phyloP scores from a whole-genome alignment of 192 early-diverging fungal genomes.

The Glomus cerebriforme region DNA sequence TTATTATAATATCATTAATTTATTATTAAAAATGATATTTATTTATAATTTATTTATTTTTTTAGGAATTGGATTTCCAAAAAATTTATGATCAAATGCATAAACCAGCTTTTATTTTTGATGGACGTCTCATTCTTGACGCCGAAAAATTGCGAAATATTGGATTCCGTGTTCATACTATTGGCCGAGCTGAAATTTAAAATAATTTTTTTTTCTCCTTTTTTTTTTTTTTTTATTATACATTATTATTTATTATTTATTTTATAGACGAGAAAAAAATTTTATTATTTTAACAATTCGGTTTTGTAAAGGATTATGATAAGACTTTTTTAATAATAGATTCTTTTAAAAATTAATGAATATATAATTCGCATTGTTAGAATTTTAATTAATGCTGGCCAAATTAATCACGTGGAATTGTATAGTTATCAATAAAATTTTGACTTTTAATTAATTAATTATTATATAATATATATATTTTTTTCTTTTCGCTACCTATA shows the following conservation, averaged over 20 bases:
- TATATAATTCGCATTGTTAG: too few species aligned
- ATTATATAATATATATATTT: not conserved
- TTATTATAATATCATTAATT: not conserved
- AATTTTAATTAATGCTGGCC: too few species aligned
- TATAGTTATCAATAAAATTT: too few species aligned
- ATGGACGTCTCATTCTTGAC: conserved; percentile 84
- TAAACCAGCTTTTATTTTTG: conserved; percentile 88
- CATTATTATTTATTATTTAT: too few species aligned
- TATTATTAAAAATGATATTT: not conserved
- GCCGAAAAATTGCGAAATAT: conserved; percentile 62
- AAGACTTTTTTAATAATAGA: too few species aligned
- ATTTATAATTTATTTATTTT: too few species aligned
- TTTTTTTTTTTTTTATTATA: too few species aligned
- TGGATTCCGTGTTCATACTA: conserved; percentile 75
- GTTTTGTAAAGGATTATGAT: too few species aligned
- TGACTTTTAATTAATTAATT: not conserved
- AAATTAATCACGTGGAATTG: not conserved
- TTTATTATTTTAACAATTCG: not conserved
- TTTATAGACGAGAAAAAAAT: not conserved
- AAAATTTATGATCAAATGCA: conserved; percentile 70
- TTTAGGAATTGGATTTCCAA: conserved; percentile 64
- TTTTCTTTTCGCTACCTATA: not conserved
- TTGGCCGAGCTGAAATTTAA: conserved; percentile 58
- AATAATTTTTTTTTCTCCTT: too few species aligned
- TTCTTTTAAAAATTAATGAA: too few species aligned